Percentiles rank a stretch among this genome's conserved stretches.
phyloP scores from a whole-genome alignment of 2,329 filamentous ascomycete species.

The Karstenula rhodostoma region DNA sequence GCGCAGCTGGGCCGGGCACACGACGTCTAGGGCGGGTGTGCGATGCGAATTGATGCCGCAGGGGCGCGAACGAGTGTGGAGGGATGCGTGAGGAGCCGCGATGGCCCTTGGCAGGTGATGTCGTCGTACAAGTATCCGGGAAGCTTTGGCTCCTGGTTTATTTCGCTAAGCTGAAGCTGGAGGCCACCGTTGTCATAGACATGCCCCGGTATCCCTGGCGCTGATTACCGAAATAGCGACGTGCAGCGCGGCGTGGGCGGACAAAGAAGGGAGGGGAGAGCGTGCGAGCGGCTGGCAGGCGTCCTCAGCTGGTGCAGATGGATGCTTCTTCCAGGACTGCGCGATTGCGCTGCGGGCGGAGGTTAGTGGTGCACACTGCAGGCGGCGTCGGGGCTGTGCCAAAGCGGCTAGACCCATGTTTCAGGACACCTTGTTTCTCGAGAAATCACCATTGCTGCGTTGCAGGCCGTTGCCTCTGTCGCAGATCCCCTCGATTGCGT shows the following conservation, averaged over 20 bases:
- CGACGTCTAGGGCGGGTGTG: constrained; percentile 6
- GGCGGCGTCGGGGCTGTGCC: constrained; percentile 26
- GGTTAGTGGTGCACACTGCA: neutral
- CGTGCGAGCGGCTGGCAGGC: constrained; percentile 26
- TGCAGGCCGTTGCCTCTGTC: neutral
- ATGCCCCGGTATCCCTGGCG: constrained; percentile 32
- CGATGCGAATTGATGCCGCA: constrained; percentile 27
- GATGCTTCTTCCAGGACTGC: neutral
- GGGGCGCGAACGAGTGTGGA: constrained; percentile 15
- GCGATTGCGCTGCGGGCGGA: constrained; percentile 8
- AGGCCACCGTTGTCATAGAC: constrained; percentile 41
- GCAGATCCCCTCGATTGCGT: neutral
- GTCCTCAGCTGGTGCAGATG: constrained; percentile 12
- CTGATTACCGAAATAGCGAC: constrained; percentile 32
- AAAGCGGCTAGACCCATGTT: constrained; percentile 39
- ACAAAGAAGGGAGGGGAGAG: constrained; percentile 26
- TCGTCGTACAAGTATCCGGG: constrained; percentile 29
- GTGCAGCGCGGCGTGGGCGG: constrained; percentile 19
- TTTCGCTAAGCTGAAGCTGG: constrained; percentile 31
- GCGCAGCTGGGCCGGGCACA: constrained; percentile 23
- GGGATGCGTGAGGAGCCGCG: constrained; percentile 19
- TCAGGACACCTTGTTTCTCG: constrained; percentile 24
- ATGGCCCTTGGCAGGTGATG: constrained; percentile 22
- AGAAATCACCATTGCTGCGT: neutral
- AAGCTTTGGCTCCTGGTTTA: constrained; percentile 41